phyloP scores from a whole-genome alignment of 192 early-diverging fungal genomes.

The Umbelopsis ramanniana region DNA sequence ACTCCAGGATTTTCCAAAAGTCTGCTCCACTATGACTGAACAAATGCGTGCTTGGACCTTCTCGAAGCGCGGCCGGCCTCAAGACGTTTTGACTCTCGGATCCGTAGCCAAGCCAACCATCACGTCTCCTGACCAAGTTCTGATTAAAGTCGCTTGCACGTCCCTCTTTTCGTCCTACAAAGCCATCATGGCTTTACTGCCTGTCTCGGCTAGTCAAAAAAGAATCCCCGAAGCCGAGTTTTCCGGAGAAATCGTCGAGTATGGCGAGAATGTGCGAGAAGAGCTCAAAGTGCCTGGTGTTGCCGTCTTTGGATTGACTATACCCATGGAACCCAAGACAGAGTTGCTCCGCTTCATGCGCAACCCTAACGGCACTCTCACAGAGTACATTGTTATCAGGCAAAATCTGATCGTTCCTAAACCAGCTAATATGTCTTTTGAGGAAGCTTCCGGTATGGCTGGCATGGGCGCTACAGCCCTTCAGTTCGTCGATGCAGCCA shows the following conservation, averaged over 20 bases:
- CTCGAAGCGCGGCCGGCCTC: neutral
- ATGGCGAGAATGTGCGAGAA: constrained; percentile 11
- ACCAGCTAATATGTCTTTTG: neutral
- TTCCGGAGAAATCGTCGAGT: constrained; percentile 9
- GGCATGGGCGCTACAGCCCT: neutral
- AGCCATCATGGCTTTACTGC: neutral
- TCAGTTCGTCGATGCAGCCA: neutral
- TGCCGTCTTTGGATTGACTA: neutral
- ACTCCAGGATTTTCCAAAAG: too few relatives aligned
- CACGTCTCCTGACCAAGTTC: neutral
- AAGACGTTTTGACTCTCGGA: neutral
- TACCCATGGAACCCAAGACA: neutral
- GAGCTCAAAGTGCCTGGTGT: neutral
- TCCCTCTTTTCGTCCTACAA: neutral
- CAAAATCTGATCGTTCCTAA: neutral
- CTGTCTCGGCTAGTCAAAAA: neutral
- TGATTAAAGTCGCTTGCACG: constrained; percentile 9
- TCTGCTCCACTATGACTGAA: neutral
- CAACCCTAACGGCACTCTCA: neutral
- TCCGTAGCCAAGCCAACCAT: neutral
- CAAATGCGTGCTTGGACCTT: constrained; percentile 20
- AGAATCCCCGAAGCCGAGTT: constrained; percentile 7
- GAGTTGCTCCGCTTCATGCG: neutral
- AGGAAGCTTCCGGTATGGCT: constrained; percentile 5
- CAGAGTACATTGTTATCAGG: neutral